Evolutionary conservation across 768 basidiomycete species (phyloP).

Genomic region (Lentinula guzmanii): DNA sequence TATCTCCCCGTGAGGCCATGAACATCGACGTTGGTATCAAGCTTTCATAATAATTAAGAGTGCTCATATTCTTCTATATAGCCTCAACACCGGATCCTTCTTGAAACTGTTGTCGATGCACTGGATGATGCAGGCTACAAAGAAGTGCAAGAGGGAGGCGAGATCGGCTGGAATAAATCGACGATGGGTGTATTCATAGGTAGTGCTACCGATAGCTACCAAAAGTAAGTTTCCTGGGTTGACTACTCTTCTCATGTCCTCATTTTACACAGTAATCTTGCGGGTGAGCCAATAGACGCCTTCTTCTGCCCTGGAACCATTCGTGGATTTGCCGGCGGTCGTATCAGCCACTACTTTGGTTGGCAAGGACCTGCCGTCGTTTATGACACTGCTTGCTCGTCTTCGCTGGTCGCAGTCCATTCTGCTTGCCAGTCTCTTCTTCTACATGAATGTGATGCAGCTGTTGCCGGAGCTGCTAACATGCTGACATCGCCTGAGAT

Average conservation of each 20-base stretch:
- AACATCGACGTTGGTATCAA: constrained; percentile 2
- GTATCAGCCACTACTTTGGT: constrained; percentile 4
- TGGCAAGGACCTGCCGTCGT: constrained; percentile 5
- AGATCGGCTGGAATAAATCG: neutral
- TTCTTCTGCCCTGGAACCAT: constrained; percentile 1
- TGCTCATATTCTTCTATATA: neutral
- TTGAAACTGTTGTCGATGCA: constrained; percentile 8
- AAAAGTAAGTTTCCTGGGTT: constrained; percentile 1
- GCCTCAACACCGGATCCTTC: constrained; percentile 6
- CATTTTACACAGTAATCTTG: neutral
- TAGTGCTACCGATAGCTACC: constrained; percentile 1
- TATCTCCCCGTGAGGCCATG: constrained; percentile 4
- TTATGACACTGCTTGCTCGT: constrained; percentile 5
- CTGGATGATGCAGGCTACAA: constrained; percentile 6
- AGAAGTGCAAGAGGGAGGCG: neutral
- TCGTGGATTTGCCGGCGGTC: constrained; percentile 5
- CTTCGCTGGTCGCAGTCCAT: constrained; percentile 2
- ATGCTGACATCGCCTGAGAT: constrained; percentile 6
- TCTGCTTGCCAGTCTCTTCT: constrained; percentile 7
- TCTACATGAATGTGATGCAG: constrained; percentile 2
- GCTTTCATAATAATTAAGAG: neutral
- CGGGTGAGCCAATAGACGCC: constrained; percentile 1
- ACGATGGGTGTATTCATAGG: constrained; percentile 4
- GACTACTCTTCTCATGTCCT: neutral
- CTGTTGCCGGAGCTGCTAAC: neutral